Base-by-base conservation (phyloP, 2,329 filamentous ascomycete genomes). In the Verticillium alfalfae region DNA sequence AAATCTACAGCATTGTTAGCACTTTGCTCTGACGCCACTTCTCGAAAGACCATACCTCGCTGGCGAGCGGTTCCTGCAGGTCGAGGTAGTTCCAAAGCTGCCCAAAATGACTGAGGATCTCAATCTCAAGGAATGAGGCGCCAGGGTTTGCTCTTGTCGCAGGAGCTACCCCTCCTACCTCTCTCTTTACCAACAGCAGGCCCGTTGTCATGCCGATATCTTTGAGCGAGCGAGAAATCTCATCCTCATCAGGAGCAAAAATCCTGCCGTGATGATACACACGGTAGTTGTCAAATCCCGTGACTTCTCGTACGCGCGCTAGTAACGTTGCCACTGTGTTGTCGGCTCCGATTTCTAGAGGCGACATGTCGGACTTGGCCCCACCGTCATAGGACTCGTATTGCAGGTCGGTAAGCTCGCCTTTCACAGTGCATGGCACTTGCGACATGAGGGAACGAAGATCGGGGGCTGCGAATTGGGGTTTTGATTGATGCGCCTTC, bases 1-100 rank as follows among this genome's bases (percentile, higher is more conserved):
- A 91, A 12, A 93, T 88, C 85, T 86, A 61, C 2, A 34, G 22
- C 26, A 8, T 54, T 41, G 60, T 71, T 45, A 71, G 71, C 60
- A 10, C n/a, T 52, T 52, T n/a, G 1, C 2, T n/a, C 45, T 12
- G 61, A 12, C 10, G 16, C 1, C 45, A 4, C 3, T 4, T 3
- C 2, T 56, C 8, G 26, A 8, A 54, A 15, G 26, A 60, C 22
- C 75, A 67, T 79, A 89, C 88, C 79, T 91, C 87, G 69, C 84
- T 79, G 7, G 90, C 87, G 52, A 92, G 77, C 58, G 78, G 80
- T 62, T 93, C 88, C 55, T 91, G 84, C 76, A 93, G 84, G 65
- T 87, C 86, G 60, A 98, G 81, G 69, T 94, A 90, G 54, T 86
- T 84, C 82, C 95, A 97, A 31, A 99, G 77, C 64, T 94, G 88